Evolutionary conservation across 2,329 filamentous ascomycete genomes (phyloP).

Genomic region (Colletotrichum sp.): DNA sequence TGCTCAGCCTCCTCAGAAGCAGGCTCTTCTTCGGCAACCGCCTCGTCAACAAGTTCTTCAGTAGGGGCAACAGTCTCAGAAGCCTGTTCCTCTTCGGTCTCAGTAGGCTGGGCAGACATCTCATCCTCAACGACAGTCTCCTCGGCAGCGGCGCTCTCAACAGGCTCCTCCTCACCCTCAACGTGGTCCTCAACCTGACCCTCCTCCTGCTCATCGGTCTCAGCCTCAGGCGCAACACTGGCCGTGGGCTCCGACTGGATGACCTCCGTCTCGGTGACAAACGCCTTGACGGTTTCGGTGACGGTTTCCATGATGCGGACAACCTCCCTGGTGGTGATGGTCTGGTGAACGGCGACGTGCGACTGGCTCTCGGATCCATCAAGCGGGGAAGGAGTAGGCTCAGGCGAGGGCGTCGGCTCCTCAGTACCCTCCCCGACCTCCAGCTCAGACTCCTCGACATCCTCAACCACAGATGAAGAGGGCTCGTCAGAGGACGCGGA

Average conservation of each 20-base stretch:
- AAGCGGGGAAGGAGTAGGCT: neutral
- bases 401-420: neutral
- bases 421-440: neutral
- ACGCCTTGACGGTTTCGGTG: slow-evolving; percentile 27
- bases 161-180: neutral
- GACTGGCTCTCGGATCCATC: neutral
- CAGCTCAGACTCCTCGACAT: neutral
- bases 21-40: neutral
- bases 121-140: neutral
- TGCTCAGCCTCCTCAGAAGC: neutral
- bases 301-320: slow-evolving; percentile 39
- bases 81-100: neutral
- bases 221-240: neutral
- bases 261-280: slow-evolving; percentile 31
- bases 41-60: neutral
- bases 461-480: neutral
- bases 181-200: neutral
- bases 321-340: slow-evolving; percentile 30
- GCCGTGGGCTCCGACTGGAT: neutral
- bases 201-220: neutral
- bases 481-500: neutral
- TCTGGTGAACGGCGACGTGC: slow-evolving; percentile 24
- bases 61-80: neutral
- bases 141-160: neutral
- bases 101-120: neutral